Evolutionary conservation across 352 stramenopile species (phyloP).

Genomic region (Phytophthora macrochlamydospora): DNA sequence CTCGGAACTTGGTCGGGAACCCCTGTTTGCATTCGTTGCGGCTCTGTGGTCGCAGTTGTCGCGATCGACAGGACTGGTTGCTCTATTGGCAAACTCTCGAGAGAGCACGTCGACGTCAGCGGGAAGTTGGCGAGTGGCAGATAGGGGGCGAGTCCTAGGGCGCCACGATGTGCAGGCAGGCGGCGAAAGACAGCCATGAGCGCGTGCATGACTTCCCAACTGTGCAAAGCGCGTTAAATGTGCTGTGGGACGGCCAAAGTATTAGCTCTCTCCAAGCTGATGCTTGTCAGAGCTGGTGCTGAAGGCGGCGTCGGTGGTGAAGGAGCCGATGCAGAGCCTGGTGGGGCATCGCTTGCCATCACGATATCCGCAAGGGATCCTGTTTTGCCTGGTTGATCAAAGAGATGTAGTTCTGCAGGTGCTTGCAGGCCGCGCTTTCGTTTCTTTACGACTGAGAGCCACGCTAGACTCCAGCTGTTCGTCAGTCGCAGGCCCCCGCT

Average conservation of each 20-base stretch:
- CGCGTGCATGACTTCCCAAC: neutral
- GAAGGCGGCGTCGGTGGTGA: too few species aligned
- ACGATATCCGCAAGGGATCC: neutral
- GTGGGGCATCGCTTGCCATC: too few species aligned
- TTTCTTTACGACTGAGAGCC: neutral
- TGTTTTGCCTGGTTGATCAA: neutral
- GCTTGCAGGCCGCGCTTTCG: neutral
- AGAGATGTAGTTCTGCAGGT: neutral
- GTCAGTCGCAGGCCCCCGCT: neutral
- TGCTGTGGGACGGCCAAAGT: neutral
- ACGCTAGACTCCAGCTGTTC: neutral
- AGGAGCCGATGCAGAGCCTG: too few species aligned
- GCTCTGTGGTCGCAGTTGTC: too few species aligned
- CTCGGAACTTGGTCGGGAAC: conserved; percentile 5
- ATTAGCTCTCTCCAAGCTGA: neutral
- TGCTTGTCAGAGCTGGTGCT: neutral
- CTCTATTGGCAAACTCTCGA: neutral
- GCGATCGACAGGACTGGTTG: too few species aligned
- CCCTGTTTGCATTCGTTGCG: conserved; percentile 14
- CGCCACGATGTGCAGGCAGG: neutral
- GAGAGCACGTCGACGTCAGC: conserved; percentile 9
- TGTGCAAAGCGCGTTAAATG: neutral
- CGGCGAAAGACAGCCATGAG: neutral
- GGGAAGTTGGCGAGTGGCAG: conserved; percentile 23
- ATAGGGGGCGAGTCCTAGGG: neutral